phyloP scores from a whole-genome alignment of 768 basidiomycete species.

The Holtermannia corniformis region DNA sequence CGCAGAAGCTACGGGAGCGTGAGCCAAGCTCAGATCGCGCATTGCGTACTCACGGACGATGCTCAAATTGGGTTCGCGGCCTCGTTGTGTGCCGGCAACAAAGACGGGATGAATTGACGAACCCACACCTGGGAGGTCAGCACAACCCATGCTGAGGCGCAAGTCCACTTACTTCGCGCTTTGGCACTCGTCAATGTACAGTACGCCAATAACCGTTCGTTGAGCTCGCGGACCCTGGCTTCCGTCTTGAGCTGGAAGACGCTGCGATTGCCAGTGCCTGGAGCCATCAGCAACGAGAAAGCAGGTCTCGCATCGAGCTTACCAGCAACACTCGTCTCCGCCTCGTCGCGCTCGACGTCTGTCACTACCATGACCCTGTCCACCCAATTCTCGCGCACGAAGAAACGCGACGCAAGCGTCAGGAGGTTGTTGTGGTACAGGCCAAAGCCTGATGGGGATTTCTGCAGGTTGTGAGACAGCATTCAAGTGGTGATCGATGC shows the following conservation, averaged over 20 bases:
- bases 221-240: slow-evolving; percentile 13
- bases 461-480: slow-evolving; percentile 16
- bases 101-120: slow-evolving; percentile 19
- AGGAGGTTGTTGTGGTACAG: slow-evolving; percentile 72
- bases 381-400: slow-evolving; percentile 55
- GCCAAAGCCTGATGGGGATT: slow-evolving; percentile 59
- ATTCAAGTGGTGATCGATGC: no score
- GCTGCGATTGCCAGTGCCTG: slow-evolving; percentile 2
- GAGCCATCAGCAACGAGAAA: no score
- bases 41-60: not conserved
- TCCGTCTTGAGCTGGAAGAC: slow-evolving; percentile 11
- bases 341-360: slow-evolving; percentile 56
- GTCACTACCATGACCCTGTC: slow-evolving; percentile 54
- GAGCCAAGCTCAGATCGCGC: not conserved
- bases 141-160: slow-evolving; percentile 8
- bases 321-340: slow-evolving; percentile 38
- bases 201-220: slow-evolving; percentile 26
- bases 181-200: slow-evolving; percentile 16
- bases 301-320: not conserved
- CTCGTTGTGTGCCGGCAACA: slow-evolving; percentile 20
- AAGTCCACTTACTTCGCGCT: not conserved
- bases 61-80: not conserved
- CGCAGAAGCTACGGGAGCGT: slow-evolving; percentile 15
- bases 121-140: slow-evolving; percentile 23
- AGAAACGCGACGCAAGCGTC: slow-evolving; percentile 60